phyloP scores from a whole-genome alignment of 2,329 filamentous ascomycete species.

The Ophiostoma himal-ulmi region DNA sequence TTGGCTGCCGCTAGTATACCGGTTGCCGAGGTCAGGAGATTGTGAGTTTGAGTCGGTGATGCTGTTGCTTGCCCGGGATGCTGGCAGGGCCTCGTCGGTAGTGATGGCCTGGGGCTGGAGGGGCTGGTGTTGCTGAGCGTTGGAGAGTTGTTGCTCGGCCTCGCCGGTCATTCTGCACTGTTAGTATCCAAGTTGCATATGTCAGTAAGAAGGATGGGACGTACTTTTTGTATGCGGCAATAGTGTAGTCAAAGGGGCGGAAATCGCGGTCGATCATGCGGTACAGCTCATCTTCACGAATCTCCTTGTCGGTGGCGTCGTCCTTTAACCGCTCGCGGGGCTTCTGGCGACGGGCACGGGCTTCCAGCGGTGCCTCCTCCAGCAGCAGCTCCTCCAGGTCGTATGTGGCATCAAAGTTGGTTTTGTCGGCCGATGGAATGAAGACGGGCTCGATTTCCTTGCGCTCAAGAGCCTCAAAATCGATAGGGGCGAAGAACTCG shows the following conservation, averaged over 20 bases:
- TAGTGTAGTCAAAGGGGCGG: constrained; percentile 89
- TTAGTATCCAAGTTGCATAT: neutral
- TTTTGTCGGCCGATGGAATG: constrained; percentile 90
- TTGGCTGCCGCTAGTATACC: constrained; percentile 22
- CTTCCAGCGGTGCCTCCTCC: constrained; percentile 92
- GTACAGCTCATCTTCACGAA: constrained; percentile 88
- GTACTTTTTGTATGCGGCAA: constrained; percentile 70
- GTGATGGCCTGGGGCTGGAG: constrained; percentile 44
- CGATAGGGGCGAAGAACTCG: constrained; percentile 79
- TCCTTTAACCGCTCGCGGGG: constrained; percentile 86
- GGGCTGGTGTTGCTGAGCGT: constrained; percentile 6
- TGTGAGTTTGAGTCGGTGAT: constrained; percentile 4
- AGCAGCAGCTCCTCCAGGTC: constrained; percentile 89
- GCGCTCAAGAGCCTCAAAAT: constrained; percentile 76
- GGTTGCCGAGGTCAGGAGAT: neutral
- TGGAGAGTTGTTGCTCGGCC: constrained; percentile 27
- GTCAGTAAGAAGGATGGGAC: constrained; percentile 28
- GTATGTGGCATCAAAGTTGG: constrained; percentile 97
- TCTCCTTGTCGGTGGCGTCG: constrained; percentile 91
- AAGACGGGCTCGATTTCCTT: constrained; percentile 91
- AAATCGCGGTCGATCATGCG: constrained; percentile 92
- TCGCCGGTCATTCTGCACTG: constrained; percentile 26
- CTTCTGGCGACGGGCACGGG: constrained; percentile 85
- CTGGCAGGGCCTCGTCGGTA: constrained; percentile 45
- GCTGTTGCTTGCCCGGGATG: constrained; percentile 32